Evolutionary conservation across 495 filamentous ascomycete species (phyloP).

Genomic region (Pyrenopolyporus hunteri): DNA sequence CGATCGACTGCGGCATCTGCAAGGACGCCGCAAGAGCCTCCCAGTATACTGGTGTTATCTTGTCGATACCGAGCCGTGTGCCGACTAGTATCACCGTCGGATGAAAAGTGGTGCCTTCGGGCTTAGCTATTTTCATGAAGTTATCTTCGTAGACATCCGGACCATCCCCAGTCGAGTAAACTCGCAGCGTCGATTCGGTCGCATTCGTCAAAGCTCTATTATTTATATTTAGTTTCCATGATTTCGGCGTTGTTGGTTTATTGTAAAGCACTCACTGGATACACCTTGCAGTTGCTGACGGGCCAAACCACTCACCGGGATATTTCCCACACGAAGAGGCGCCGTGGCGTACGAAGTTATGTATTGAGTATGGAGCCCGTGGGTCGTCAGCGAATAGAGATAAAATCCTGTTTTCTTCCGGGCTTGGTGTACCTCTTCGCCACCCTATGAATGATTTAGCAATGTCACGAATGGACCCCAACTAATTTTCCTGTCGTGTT

Average conservation of each 20-base stretch:
- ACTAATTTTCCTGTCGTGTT: neutral
- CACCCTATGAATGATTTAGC: conserved; percentile 66
- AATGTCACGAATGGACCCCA: conserved; percentile 4
- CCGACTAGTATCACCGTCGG: conserved; percentile 91
- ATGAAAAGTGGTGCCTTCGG: conserved; percentile 66
- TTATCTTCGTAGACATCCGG: conserved; percentile 91
- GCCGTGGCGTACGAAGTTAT: conserved; percentile 89
- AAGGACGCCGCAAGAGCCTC: conserved; percentile 81
- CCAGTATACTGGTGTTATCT: conserved; percentile 91
- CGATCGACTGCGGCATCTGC: conserved; percentile 86
- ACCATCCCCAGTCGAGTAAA: conserved; percentile 89
- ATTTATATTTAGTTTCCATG: neutral
- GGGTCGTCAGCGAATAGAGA: conserved; percentile 88
- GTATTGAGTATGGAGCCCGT: conserved; percentile 89
- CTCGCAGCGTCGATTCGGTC: conserved; percentile 65
- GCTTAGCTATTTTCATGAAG: conserved; percentile 75
- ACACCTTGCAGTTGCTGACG: conserved; percentile 94
- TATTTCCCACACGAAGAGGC: conserved; percentile 89
- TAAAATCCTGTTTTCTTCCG: conserved; percentile 75
- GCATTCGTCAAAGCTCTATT: conserved; percentile 72
- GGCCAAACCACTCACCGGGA: conserved; percentile 98
- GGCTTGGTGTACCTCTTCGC: conserved; percentile 64
- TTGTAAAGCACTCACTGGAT: conserved; percentile 72
- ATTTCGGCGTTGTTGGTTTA: neutral
- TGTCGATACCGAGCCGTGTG: conserved; percentile 88